Evolutionary conservation across 2,329 filamentous ascomycete genomes (phyloP), one percentile per base, ranked within the genome.

Genomic region (Sordariomycetes sp.): DNA sequence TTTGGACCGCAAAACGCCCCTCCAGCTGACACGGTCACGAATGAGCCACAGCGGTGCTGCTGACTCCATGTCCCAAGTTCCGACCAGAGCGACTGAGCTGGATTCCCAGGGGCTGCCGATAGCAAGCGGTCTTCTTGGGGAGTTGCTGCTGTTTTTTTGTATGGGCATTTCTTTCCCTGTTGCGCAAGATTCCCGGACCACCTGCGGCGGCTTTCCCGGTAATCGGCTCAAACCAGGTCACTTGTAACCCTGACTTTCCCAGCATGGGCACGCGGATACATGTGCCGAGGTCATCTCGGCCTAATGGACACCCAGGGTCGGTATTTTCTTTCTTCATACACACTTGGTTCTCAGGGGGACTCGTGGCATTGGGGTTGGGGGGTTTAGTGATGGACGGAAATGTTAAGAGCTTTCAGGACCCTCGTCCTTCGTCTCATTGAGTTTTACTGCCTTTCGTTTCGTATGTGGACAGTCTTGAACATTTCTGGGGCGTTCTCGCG

Each of bases 1-100:
- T 70, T 28, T 72, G 67, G 65, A 71, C 68, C 22, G 70, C 67
- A 20, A 64, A 66, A 53, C 65, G 64, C 53, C 68, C 66, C 5
- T 11, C 46, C 46, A 50, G 20, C 46, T 50, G 22, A 50, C n/a
- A 50, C 2, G 5, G 46, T 14, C 40, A n/a, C 16, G 7, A n/a
- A n/a, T n/a, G 2, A 14, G 40, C 40, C n/a, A 46, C 18, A 4
- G 28, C 28, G 28, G 28, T 32, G 28, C 28, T 32, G 28, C 4
- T 8, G 28, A 32, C 28, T 4, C 28, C 28, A 32, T 32, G 28
- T 32, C 28, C 28, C 8, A n/a, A 32, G 28, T 32, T 32, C 28
- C 28, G 4, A 8, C 28, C 28, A 32, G 28, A 32, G 8, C n/a
- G 28, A 32, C 28, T 32, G 8, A 8, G 28, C 28, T 32, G 28